A percentile compares a stretch with the other conserved stretches of the same genome.
phyloP scores from a whole-genome alignment of 225 moss, liverwort and hornwort species.

The Pseudisothecium myosuroides region DNA sequence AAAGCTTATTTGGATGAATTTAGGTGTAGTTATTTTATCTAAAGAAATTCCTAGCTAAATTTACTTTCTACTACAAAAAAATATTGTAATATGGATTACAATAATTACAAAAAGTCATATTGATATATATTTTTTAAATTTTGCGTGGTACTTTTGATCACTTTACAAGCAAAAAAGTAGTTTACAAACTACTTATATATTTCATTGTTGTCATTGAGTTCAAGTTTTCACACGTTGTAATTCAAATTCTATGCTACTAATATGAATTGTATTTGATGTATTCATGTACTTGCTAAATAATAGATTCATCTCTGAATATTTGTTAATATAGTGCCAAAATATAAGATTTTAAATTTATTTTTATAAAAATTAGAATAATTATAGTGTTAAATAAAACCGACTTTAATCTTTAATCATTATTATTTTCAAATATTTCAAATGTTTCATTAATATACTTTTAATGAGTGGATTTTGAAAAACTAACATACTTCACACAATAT shows the following conservation, averaged over 20 bases:
- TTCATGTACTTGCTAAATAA: background rate
- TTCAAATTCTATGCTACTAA: background rate
- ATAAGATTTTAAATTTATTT: background rate
- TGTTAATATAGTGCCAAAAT: too few species aligned
- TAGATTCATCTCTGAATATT: too few species aligned
- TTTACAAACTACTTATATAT: background rate
- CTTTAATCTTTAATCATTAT: background rate
- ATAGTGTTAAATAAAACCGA: too few species aligned
- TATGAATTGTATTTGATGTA: background rate
- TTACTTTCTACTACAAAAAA: background rate
- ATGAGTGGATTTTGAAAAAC: too few species aligned
- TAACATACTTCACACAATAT: background rate
- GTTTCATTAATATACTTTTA: background rate
- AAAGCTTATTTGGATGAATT: background rate
- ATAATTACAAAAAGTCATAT: too few species aligned
- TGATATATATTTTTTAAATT: background rate
- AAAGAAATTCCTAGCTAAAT: background rate
- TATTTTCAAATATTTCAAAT: background rate
- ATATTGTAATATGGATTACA: background rate
- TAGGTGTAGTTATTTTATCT: background rate
- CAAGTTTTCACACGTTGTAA: background rate
- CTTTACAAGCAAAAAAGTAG: background rate
- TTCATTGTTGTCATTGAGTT: background rate
- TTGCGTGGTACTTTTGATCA: fast-evolving
- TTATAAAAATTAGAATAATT: background rate